A percentile compares a stretch with the other conserved stretches of the same genome.
Evolutionary conservation across 2,329 filamentous ascomycete genomes (phyloP).

Genomic region (Rhinocladiella similis): DNA sequence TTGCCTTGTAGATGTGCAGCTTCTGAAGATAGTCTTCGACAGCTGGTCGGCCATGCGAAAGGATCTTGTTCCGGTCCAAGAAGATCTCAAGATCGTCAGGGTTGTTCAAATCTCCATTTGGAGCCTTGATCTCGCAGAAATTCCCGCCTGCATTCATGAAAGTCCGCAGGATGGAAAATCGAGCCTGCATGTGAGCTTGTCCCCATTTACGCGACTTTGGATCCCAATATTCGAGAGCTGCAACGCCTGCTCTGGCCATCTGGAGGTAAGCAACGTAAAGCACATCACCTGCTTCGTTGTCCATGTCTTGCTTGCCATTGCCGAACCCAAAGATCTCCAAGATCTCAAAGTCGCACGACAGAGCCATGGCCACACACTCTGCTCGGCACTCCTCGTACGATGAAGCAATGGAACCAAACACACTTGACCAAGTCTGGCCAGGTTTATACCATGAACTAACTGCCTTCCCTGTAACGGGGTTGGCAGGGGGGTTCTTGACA

Average conservation of each 20-base stretch:
- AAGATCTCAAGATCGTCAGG: constrained; percentile 79
- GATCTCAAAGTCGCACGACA: constrained; percentile 85
- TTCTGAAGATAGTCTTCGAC: constrained; percentile 88
- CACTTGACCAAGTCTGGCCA: constrained; percentile 90
- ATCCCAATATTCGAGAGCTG: constrained; percentile 91
- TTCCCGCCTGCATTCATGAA: constrained; percentile 83
- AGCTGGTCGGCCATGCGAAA: constrained; percentile 76
- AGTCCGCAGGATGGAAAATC: constrained; percentile 75
- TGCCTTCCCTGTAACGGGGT: constrained; percentile 74
- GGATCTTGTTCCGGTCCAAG: constrained; percentile 82
- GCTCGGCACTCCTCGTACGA: constrained; percentile 94
- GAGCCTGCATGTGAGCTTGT: constrained; percentile 86
- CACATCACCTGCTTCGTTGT: constrained; percentile 80
- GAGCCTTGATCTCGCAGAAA: constrained; percentile 79
- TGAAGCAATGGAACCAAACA: constrained; percentile 83
- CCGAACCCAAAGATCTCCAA: constrained; percentile 91
- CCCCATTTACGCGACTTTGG: constrained; percentile 90
- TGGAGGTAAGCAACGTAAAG: constrained; percentile 85
- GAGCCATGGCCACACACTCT: constrained; percentile 88
- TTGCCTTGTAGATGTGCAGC: constrained; percentile 88
- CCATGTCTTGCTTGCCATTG: constrained; percentile 56
- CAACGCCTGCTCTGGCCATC: constrained; percentile 91
- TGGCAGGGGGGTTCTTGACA: constrained; percentile 74
- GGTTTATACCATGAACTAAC: constrained; percentile 89
- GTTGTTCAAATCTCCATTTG: constrained; percentile 55